Base-by-base conservation (phyloP, 352 stramenopile genomes). In the Phytophthora ramorum region DNA sequence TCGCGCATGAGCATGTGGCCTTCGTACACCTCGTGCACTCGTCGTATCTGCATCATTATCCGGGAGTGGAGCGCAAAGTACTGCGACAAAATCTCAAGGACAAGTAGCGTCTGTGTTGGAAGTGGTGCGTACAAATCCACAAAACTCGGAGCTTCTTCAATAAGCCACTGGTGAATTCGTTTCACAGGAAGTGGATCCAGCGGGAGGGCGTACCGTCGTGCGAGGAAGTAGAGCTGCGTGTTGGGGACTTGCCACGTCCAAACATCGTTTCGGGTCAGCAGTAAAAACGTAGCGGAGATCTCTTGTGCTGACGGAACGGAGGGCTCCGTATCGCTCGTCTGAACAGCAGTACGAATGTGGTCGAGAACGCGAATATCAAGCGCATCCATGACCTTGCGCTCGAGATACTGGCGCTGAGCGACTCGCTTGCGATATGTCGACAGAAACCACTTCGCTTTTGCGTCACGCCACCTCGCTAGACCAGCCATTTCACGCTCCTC, bases 111-210 rank as follows among this genome's bases (percentile, higher is more conserved):
- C 2, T 74, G 64, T 4, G 60, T 66, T 7, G 71, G 71, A 14
- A 77, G 70, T 17, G 73, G 80, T 2, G 34, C 16, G 5, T 66
- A 58, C 1, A 87, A 44, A 63, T 89, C 75, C 12, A 87, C 41
- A 30, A 68, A 71, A 30, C 16, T 62, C 4, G 46, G 17, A 19
- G 28, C 34, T 38, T 19, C 20, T 38, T 54, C 48, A 49, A 43
- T 53, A 30, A 28, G 54, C 76, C 76, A 86, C 7, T 10, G 12
- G 50, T 57, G 73, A n/a, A 86, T 64, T 35, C 71, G 47, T 7
- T 78, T 51, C 0, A 83, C 30, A 7, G 65, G 60, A 22, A 84
- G 30, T 0, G 30, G 10, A 8, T 79, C 76, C 3, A 88, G 35
- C 8, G 47, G 61, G 2, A 85, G 35, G 8, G 19, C 17, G 20